These are phyloP conservation scores for Apiotrichum sp. DNA, from an alignment of 1,284 basidiomycete species.

Conservation along the genomic window DNA sequence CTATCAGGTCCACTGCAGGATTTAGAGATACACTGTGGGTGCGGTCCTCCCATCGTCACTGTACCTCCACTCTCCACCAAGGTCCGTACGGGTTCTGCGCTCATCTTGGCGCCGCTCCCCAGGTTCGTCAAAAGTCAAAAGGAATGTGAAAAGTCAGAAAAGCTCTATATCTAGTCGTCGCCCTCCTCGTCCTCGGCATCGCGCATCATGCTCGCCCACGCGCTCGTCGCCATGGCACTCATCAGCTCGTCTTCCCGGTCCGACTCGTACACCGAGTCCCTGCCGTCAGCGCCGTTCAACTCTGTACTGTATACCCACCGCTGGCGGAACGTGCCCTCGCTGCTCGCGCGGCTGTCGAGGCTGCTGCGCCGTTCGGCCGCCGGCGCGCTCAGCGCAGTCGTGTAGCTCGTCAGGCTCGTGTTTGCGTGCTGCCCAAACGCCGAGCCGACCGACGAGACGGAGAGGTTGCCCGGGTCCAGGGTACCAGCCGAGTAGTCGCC, in stretches of 20 bases:
- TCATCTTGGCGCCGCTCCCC: no score
- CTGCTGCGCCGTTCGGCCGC: background rate
- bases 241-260: conserved; percentile 22
- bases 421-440: background rate
- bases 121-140: no score
- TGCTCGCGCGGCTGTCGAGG: background rate
- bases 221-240: conserved; percentile 29
- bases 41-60: no score
- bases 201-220: conserved; percentile 47
- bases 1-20: no score
- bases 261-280: conserved; percentile 8
- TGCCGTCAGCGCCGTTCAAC: background rate
- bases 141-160: no score
- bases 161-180: background rate
- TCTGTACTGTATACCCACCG: no score
- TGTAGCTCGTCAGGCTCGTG: background rate
- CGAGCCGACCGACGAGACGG: background rate
- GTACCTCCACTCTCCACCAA: no score
- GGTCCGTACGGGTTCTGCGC: no score
- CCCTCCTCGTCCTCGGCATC: conserved; percentile 33
- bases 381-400: background rate
- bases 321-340: background rate
- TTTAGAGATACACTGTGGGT: no score
- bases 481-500: background rate
- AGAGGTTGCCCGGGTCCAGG: background rate